Conservation (phyloP, 345 rosid species). For the Arabis alpina region DNA sequence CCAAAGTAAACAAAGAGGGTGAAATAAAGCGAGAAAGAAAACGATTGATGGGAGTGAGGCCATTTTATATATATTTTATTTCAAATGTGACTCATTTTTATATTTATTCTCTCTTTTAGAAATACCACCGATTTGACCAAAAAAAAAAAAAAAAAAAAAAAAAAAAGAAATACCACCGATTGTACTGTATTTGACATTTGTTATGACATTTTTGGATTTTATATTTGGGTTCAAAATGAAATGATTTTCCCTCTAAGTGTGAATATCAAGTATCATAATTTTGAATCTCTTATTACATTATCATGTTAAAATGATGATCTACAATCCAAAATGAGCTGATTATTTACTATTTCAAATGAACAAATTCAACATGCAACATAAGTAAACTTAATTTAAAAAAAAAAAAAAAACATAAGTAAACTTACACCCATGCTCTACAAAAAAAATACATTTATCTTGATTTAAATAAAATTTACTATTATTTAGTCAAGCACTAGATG, state of each 20-base stretch:
- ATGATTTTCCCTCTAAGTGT: conserved; percentile 20
- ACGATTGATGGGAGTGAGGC: conserved; percentile 43
- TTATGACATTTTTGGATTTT: conserved; percentile 15
- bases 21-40: conserved; percentile 46
- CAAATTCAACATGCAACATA: neutral
- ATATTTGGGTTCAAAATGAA: conserved; percentile 6
- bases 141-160: no score
- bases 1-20: conserved; percentile 43
- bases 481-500: neutral
- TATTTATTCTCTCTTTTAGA: neutral
- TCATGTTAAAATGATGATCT: neutral
- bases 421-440: neutral
- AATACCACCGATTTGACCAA: conserved; percentile 37
- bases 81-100: neutral
- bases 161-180: conserved; percentile 36
- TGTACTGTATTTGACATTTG: conserved; percentile 17
- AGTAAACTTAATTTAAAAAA: neutral
- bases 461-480: neutral
- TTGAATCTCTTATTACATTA: neutral
- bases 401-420: neutral
- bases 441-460: neutral
- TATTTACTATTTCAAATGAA: conserved; percentile 8
- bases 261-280: conserved; percentile 4
- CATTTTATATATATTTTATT: neutral
- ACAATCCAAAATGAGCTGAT: conserved; percentile 14